Base-by-base conservation (phyloP, 192 early-diverging fungal species). In the Phlyctochytrium arcticum region DNA sequence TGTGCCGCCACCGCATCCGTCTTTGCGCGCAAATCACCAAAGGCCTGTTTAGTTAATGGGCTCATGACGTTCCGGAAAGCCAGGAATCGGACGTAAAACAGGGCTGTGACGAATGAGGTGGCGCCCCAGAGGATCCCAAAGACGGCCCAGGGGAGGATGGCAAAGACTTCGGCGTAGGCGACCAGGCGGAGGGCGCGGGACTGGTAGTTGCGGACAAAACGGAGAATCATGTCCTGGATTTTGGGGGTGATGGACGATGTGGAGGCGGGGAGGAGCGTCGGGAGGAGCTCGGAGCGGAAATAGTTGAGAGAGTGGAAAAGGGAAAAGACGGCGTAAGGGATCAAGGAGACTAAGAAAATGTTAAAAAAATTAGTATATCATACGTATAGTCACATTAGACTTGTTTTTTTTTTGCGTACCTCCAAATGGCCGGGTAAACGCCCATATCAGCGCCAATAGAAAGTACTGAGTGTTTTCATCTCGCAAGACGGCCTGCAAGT, bases 401-500 rank as follows among this genome's bases (percentile, higher is more conserved):
- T n/a, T n/a, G n/a, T n/a, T n/a, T n/a, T n/a, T n/a, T n/a, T n/a
- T n/a, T 44, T 44, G 46, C 74, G n/a, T 75, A 92, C 90, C 85
- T 46, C 76, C 56, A 60, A 91, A 74, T 35, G 90, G 90, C 29
- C 77, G 76, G n/a, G 78, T 77, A n/a, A 79, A 71, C 44, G 74
- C 77, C 89, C 89, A 92, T 49, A 85, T 79, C 29, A 90, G 54
- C 3, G 89, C 83, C 42, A 91, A 68, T 35, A 87, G 44, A 8
- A 90, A 70, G 57, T 92, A 92, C 63, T 89, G 87, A 9, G 83
- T 70, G 63, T 92, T 91, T 65, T 92, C 90, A 68, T 92, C 89
- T 46, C 71, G 71, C 54, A 89, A 64, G 31, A 91, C 32, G n/a
- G 68, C 69, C 58, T 85, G 79, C 12, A 83, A 57, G 68, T 87